These are phyloP conservation scores for Nevesoporus exiguus DNA, from an alignment of 768 basidiomycete species.

Conservation along the genomic window DNA sequence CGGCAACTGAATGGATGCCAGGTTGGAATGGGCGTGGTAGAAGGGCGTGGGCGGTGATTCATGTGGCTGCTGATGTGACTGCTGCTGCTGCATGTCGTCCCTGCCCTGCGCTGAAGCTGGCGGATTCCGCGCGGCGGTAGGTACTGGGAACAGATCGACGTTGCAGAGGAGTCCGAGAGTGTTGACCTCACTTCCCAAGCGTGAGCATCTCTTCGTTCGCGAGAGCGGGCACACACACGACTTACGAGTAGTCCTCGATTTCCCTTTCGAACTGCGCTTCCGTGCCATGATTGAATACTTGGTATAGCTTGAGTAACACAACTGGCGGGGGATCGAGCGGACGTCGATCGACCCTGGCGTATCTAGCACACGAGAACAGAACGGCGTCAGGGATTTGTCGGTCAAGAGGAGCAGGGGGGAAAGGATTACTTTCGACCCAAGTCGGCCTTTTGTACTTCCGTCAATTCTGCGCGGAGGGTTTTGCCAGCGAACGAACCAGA, in stretches of 20 bases:
- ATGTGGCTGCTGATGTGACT: constrained; percentile 1
- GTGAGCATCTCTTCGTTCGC: neutral
- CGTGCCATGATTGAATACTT: constrained; percentile 40
- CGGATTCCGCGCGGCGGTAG: constrained; percentile 19
- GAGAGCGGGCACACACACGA: neutral
- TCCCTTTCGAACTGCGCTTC: constrained; percentile 44
- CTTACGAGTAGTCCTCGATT: constrained; percentile 49
- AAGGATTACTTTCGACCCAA: constrained; percentile 57
- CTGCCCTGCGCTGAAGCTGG: constrained; percentile 2
- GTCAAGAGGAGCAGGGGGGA: neutral
- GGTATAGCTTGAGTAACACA: constrained; percentile 49
- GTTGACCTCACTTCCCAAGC: constrained; percentile 49
- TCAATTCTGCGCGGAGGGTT: constrained; percentile 50
- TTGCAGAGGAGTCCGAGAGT: constrained; percentile 71
- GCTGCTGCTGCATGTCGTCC: constrained; percentile 15
- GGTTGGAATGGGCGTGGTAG: constrained; percentile 15
- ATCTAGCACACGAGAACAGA: constrained; percentile 34
- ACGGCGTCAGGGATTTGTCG: constrained; percentile 3
- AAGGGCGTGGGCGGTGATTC: constrained; percentile 10
- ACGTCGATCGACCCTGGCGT: constrained; percentile 58
- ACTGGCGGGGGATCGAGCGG: constrained; percentile 69
- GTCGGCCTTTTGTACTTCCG: constrained; percentile 65
- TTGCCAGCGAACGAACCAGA: constrained; percentile 60
- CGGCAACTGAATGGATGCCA: constrained; percentile 21
- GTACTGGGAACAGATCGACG: constrained; percentile 71